These are phyloP conservation scores for Penicillium daleae DNA, from an alignment of 495 filamentous ascomycete species.

Conservation along the genomic window DNA sequence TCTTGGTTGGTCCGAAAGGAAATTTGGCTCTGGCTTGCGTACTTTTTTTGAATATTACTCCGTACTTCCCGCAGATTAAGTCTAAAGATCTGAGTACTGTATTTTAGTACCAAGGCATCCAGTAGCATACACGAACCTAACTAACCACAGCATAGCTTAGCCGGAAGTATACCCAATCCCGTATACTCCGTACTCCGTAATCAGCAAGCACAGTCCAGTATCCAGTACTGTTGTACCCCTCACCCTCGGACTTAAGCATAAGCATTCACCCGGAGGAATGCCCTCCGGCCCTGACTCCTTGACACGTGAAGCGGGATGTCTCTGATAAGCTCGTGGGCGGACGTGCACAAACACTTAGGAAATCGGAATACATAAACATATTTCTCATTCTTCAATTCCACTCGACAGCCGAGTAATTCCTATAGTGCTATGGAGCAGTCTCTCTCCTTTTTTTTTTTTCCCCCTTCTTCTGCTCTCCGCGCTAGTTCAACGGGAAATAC, in stretches of 20 bases:
- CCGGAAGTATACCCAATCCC: neutral
- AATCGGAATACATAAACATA: slow-evolving; percentile 42
- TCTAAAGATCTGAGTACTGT: neutral
- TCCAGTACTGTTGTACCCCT: too few relatives aligned
- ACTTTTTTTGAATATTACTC: neutral
- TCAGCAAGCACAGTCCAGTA: too few relatives aligned
- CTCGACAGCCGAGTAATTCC: neutral
- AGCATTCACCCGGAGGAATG: slow-evolving; percentile 8
- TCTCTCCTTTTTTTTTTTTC: neutral
- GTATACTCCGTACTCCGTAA: neutral
- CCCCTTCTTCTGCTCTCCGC: neutral
- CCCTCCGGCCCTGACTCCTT: slow-evolving; percentile 15
- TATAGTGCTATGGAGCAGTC: neutral
- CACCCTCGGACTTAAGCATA: slow-evolving; percentile 1
- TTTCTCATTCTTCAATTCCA: neutral
- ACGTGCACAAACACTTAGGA: slow-evolving; percentile 37
- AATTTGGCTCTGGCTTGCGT: neutral
- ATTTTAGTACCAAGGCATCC: neutral
- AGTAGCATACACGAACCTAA: neutral
- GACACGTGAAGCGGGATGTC: slow-evolving; percentile 33
- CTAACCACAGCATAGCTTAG: neutral
- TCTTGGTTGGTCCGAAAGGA: neutral
- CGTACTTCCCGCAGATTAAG: slow-evolving; percentile 4
- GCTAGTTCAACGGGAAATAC: neutral
- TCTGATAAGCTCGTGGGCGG: slow-evolving; percentile 22